Conservation (phyloP, 2,329 filamentous ascomycete species). For the Ophiostoma triangulosporum region DNA sequence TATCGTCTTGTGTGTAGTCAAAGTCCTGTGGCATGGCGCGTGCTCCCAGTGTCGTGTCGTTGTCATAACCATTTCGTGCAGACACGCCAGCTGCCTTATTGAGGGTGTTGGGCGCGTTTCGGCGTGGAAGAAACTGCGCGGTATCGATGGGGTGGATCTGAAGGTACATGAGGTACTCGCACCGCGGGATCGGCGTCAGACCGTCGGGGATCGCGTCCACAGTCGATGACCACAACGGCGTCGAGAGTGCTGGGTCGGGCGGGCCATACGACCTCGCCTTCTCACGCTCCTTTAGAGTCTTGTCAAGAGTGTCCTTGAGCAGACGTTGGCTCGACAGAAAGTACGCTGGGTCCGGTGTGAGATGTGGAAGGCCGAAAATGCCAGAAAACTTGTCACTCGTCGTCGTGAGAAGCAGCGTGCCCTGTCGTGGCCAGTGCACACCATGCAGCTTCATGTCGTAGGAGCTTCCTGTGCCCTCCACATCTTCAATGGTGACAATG, state of each 20-base stretch:
- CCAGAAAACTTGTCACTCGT: slow-evolving; percentile 92
- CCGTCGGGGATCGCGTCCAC: slow-evolving; percentile 47
- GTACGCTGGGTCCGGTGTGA: slow-evolving; percentile 47
- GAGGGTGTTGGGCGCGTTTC: not conserved
- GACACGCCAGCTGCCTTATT: not conserved
- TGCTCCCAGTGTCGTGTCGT: not conserved
- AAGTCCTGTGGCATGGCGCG: slow-evolving; percentile 3
- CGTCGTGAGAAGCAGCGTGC: slow-evolving; percentile 68
- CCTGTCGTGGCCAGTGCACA: slow-evolving; percentile 72
- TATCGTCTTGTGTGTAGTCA: slow-evolving; percentile 9
- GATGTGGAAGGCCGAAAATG: slow-evolving; percentile 76
- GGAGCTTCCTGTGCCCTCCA: slow-evolving; percentile 52
- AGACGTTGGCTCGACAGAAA: slow-evolving; percentile 47
- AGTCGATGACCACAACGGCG: slow-evolving; percentile 62
- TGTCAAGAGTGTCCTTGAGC: slow-evolving; percentile 58
- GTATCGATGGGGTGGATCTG: slow-evolving; percentile 52
- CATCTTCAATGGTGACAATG: slow-evolving; percentile 59
- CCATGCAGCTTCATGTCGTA: slow-evolving; percentile 75
- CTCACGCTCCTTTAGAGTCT: slow-evolving; percentile 53
- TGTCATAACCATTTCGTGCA: not conserved
- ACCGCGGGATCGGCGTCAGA: slow-evolving; percentile 54
- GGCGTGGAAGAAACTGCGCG: slow-evolving; percentile 17
- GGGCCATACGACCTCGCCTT: slow-evolving; percentile 39
- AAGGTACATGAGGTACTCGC: slow-evolving; percentile 78
- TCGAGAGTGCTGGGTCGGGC: slow-evolving; percentile 39